These are phyloP conservation scores for Mucor racemosus DNA, from an alignment of 371 early-diverging fungal species.

Conservation along the genomic window DNA sequence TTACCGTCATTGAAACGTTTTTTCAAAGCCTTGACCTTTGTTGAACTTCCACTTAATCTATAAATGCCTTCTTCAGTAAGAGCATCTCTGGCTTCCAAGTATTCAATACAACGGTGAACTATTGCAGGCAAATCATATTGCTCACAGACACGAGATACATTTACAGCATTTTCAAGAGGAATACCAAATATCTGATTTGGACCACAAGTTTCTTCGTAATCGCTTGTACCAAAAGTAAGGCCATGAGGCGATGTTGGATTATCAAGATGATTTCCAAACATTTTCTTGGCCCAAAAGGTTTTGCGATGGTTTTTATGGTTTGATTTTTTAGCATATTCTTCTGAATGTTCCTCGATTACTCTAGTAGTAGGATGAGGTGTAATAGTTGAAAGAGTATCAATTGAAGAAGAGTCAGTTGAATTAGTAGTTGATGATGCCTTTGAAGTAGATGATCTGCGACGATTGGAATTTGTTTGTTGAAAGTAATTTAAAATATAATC, in stretches of 20 bases:
- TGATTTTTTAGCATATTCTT: constrained; percentile 18
- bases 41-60: constrained; percentile 83
- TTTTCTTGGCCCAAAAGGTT: constrained; percentile 15
- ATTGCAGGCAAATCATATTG: constrained; percentile 87
- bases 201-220: constrained; percentile 28
- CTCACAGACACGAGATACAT: constrained; percentile 66
- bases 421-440: background rate
- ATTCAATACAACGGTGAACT: constrained; percentile 94
- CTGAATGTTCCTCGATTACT: constrained; percentile 7
- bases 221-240: constrained; percentile 5
- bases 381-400: background rate
- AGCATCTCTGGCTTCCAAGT: constrained; percentile 82
- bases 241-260: background rate
- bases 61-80: constrained; percentile 95
- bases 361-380: too few relatives aligned
- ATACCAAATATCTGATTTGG: constrained; percentile 72
- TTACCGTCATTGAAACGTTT: constrained; percentile 75
- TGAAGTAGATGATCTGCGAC: background rate
- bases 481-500: constrained; percentile 14
- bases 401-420: background rate
- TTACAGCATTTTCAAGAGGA: constrained; percentile 69
- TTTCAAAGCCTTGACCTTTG: constrained; percentile 74
- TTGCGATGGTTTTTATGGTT: constrained; percentile 27
- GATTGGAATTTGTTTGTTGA: background rate
- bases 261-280: constrained; percentile 1